Conservation (phyloP, 345 rosid species). For the Camelina laxa region DNA sequence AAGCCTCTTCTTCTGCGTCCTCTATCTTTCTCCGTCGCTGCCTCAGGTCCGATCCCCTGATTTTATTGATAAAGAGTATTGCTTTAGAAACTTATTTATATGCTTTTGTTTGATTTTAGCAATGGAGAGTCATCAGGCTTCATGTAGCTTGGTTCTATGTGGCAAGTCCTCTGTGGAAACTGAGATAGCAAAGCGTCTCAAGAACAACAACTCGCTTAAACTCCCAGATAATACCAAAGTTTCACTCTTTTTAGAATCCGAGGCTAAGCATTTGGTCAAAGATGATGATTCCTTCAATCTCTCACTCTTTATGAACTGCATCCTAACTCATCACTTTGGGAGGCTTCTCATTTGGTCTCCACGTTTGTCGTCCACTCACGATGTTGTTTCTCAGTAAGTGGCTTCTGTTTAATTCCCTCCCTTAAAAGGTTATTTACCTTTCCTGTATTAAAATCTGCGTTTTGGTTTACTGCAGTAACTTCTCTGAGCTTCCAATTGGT, state of each 20-base stretch:
- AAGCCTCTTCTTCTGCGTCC: conserved; percentile 9
- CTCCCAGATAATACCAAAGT: conserved; percentile 52
- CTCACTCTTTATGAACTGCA: conserved; percentile 56
- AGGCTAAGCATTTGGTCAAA: conserved; percentile 43
- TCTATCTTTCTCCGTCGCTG: conserved; percentile 15
- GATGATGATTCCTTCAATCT: conserved; percentile 50
- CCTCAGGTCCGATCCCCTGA: conserved; percentile 30
- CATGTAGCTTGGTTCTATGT: conserved; percentile 55
- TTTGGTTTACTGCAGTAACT: conserved; percentile 64
- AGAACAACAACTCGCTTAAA: conserved; percentile 53
- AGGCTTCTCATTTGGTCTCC: conserved; percentile 88
- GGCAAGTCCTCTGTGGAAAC: conserved; percentile 68
- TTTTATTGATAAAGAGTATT: not conserved
- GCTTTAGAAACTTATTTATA: not conserved
- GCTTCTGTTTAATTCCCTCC: not conserved
- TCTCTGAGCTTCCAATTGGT: conserved; percentile 80
- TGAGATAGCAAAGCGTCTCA: conserved; percentile 58
- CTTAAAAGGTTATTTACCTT: not conserved
- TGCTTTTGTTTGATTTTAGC: conserved; percentile 35
- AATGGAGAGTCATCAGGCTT: conserved; percentile 63
- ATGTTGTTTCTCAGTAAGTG: conserved; percentile 75
- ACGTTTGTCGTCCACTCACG: conserved; percentile 75
- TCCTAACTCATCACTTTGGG: conserved; percentile 71
- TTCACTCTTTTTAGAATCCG: conserved; percentile 53
- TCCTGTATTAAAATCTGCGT: conserved; percentile 15